A percentile compares a stretch with the other conserved stretches of the same genome.
These are phyloP conservation scores for Bruguiera sexangula DNA, from an alignment of 345 rosid species.

Conservation along the genomic window DNA sequence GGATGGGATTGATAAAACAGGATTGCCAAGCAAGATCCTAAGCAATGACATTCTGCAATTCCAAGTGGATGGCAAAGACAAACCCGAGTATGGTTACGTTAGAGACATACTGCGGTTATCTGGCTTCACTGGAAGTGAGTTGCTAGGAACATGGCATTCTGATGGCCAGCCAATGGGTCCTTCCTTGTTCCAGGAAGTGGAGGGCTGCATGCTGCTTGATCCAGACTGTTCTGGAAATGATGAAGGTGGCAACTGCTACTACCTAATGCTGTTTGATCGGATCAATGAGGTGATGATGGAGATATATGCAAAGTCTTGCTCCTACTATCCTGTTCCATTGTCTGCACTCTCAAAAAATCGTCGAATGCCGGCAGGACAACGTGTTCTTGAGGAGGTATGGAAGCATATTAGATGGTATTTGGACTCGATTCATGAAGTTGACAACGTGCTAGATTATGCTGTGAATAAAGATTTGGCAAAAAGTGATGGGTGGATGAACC, in stretches of 20 bases:
- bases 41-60: constrained; percentile 17
- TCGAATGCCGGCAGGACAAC: constrained; percentile 53
- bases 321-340: constrained; percentile 51
- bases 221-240: constrained; percentile 39
- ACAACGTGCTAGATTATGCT: constrained; percentile 44
- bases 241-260: constrained; percentile 42
- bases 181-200: constrained; percentile 45
- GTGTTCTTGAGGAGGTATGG: constrained; percentile 73
- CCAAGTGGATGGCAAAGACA: constrained; percentile 44
- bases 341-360: constrained; percentile 46
- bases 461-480: constrained; percentile 48
- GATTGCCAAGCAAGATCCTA: constrained; percentile 8
- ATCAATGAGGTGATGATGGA: constrained; percentile 66
- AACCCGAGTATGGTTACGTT: constrained; percentile 54
- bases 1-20: constrained; percentile 1
- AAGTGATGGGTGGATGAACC: constrained; percentile 73
- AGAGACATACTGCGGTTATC: constrained; percentile 64
- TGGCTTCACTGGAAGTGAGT: constrained; percentile 51
- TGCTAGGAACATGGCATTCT: constrained; percentile 59
- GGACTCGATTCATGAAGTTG: constrained; percentile 30
- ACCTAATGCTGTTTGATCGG: constrained; percentile 50
- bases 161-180: constrained; percentile 68
- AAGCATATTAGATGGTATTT: constrained; percentile 48
- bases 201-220: constrained; percentile 43
- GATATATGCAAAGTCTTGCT: constrained; percentile 53